Base-by-base conservation (phyloP, 495 filamentous ascomycete genomes). In the Podospora anserina region DNA sequence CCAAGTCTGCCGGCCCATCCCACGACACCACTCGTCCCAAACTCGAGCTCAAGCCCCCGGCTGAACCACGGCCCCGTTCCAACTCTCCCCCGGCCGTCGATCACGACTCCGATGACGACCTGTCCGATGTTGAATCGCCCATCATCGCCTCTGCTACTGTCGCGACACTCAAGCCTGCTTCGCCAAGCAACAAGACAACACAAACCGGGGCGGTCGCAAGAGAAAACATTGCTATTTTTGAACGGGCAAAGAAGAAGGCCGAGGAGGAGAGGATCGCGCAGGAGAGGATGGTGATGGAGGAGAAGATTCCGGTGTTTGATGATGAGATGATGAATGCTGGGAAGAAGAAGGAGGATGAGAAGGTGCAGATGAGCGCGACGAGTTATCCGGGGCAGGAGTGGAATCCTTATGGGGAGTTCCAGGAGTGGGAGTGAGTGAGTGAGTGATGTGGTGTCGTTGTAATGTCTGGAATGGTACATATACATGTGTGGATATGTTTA, bases 371-470 rank as follows among this genome's bases (percentile, higher is more conserved):
- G 91, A 90, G 83, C 56, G 88, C 90, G 7, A 93, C 91, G 13
- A 87, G 88, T 30, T 94, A 92, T 74, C 91, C 91, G 2, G 91
- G 91, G 1, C 90, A 93, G 81, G 91, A 92, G 78, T 94, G 91
- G 91, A 88, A 87, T 75, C 91, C 91, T 18, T 86, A 84, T 68
- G 82, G 68, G 16, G 71, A 71, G 61, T 73, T 58, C 68, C 73
- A 78, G 57, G 71, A 71, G 23, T 74, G 68, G 67, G 61, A 67
- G 9, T 64, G 49, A 64, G 55, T 58, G 23, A 1, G 23, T 23
- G 23, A 23, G 23, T 23, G 55, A 7, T 19, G n/a, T 26, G 7
- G 9, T 58, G 23, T 23, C 1, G 1, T 58, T 26, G n/a, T 58
- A 20, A 4, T 56, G 15, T 56, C 0, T 56, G 30, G 30, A 32